phyloP scores from a whole-genome alignment of 2,329 filamentous ascomycete species.

The Diaporthe vexans region DNA sequence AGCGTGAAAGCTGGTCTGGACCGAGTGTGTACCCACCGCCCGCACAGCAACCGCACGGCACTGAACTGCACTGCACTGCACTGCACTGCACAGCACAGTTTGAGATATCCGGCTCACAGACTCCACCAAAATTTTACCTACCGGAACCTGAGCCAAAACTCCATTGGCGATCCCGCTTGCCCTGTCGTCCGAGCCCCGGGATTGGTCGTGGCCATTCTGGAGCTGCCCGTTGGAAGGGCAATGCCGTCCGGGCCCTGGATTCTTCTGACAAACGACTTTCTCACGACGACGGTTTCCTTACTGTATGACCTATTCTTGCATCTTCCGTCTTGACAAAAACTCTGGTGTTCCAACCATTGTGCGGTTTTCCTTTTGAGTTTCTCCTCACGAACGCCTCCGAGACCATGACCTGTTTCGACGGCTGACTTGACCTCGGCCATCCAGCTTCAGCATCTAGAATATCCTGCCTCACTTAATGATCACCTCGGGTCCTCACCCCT shows the following conservation, averaged over 20 bases:
- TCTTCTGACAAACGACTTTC: constrained; percentile 41
- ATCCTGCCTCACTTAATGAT: constrained; percentile 32
- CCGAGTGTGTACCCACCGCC: constrained; percentile 23
- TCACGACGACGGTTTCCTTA: constrained; percentile 40
- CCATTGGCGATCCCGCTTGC: constrained; percentile 41
- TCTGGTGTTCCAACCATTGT: constrained; percentile 17
- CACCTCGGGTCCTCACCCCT: not conserved
- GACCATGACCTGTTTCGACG: not conserved
- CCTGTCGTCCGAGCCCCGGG: constrained; percentile 39
- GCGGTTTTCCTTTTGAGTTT: constrained; percentile 5
- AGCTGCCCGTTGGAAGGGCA: constrained; percentile 43
- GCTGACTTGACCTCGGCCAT: constrained; percentile 32
- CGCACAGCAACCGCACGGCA: constrained; percentile 36
- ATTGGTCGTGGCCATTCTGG: constrained; percentile 41
- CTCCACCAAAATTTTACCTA: constrained; percentile 42
- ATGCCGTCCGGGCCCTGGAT: constrained; percentile 38
- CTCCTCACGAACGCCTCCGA: constrained; percentile 24
- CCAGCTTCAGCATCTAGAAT: not conserved
- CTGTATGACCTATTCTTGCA: constrained; percentile 32
- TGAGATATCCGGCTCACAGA: constrained; percentile 42
- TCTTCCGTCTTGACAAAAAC: constrained; percentile 10
- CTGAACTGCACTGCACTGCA: constrained; percentile 33
- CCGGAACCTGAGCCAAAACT: constrained; percentile 40
- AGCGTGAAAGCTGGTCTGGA: constrained; percentile 34
- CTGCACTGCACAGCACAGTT: constrained; percentile 39